phyloP scores from a whole-genome alignment of 1,284 basidiomycete species.

The Cryptococcus wingfieldii region DNA sequence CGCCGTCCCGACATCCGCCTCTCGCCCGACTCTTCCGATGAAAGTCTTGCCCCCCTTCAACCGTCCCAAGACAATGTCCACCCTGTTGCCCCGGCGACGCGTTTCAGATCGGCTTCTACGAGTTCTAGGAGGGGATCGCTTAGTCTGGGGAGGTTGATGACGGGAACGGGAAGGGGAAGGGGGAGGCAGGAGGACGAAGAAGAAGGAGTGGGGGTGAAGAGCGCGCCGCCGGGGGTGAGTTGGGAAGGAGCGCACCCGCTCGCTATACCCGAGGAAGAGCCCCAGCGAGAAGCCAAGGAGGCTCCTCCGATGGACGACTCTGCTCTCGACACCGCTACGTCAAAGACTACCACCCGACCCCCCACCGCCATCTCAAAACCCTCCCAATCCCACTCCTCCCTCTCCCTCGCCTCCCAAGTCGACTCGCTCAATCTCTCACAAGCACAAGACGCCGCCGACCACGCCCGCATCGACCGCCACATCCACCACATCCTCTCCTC shows the following conservation, averaged over 20 bases:
- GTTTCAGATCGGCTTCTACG: slow-evolving; percentile 8
- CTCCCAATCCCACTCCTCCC: slow-evolving; percentile 7
- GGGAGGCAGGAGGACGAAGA: background rate
- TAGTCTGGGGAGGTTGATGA: no score
- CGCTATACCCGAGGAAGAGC: slow-evolving; percentile 8
- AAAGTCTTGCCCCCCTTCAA: slow-evolving; percentile 4
- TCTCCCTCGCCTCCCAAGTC: background rate
- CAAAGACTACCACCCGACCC: slow-evolving; percentile 13
- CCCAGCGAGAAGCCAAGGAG: background rate
- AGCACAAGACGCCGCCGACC: slow-evolving; percentile 11
- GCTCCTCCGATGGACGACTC: background rate
- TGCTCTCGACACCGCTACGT: background rate
- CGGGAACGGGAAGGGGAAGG: background rate
- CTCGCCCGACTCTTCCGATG: slow-evolving; percentile 18
- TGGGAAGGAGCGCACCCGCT: slow-evolving; percentile 8
- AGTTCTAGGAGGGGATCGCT: slow-evolving; percentile 4
- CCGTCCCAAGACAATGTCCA: background rate
- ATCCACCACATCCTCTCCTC: slow-evolving; percentile 65
- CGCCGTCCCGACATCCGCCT: slow-evolving; percentile 40
- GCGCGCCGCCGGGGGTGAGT: background rate
- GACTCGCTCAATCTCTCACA: background rate
- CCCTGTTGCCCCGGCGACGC: background rate
- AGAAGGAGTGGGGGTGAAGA: background rate
- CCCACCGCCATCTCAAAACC: slow-evolving; percentile 5
- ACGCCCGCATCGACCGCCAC: slow-evolving; percentile 53